Percentiles rank a stretch among this genome's conserved stretches.
These are phyloP conservation scores for Dendrothele bispora DNA, from an alignment of 768 basidiomycete species.

Conservation along the genomic window DNA sequence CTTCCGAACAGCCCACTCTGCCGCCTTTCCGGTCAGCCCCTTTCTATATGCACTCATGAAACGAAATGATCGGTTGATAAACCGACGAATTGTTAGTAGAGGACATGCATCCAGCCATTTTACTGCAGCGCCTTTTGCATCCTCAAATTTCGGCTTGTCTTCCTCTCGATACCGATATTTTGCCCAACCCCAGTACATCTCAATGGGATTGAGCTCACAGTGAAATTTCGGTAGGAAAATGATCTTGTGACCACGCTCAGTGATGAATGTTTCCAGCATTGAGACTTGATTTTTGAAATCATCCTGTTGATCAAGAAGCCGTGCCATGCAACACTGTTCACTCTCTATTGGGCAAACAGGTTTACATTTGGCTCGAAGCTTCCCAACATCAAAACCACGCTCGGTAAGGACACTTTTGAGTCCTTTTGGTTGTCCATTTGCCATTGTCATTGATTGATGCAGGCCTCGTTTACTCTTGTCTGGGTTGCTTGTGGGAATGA, in stretches of 20 bases:
- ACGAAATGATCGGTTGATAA: constrained; percentile 19
- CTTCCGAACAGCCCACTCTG: constrained; percentile 27
- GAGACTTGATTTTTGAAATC: constrained; percentile 38
- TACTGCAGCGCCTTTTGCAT: constrained; percentile 28
- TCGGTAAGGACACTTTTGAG: constrained; percentile 35
- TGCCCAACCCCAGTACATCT: constrained; percentile 41
- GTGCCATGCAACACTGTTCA: constrained; percentile 33
- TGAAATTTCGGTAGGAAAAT: constrained; percentile 44
- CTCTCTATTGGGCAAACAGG: constrained; percentile 36
- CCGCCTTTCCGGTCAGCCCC: constrained; percentile 24
- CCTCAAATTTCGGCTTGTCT: too few species aligned
- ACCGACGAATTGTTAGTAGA: constrained; percentile 17
- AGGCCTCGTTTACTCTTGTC: constrained; percentile 19
- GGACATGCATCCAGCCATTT: constrained; percentile 24
- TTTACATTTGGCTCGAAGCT: constrained; percentile 32
- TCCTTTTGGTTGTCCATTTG: constrained; percentile 33
- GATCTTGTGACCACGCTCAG: constrained; percentile 30
- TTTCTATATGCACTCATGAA: constrained; percentile 21
- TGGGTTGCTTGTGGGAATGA: constrained; percentile 39
- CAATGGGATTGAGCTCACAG: constrained; percentile 49
- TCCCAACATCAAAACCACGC: constrained; percentile 34
- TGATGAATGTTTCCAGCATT: constrained; percentile 30
- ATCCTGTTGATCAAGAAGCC: constrained; percentile 36
- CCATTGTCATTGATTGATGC: constrained; percentile 34
- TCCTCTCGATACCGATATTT: constrained; percentile 35